phyloP scores from a whole-genome alignment of 1,139 yeast genomes.

The Blastobotrys raffinosifermentans region DNA sequence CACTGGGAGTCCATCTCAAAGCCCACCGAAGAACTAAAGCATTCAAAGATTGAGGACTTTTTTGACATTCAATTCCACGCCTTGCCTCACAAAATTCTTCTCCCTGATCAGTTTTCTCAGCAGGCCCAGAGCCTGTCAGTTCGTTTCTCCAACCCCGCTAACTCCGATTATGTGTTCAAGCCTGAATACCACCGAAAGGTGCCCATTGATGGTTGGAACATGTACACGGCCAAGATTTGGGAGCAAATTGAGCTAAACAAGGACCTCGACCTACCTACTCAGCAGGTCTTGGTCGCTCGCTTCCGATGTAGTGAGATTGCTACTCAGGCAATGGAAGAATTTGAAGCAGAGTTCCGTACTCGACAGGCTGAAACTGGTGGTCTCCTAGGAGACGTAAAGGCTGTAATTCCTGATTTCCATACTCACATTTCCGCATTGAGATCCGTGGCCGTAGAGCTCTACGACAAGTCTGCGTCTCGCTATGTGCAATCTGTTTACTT shows the following conservation, averaged over 20 bases:
- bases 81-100: conserved; percentile 78
- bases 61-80: conserved; percentile 82
- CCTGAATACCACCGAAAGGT: conserved; percentile 74
- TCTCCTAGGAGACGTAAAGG: conserved; percentile 18
- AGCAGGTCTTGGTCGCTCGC: conserved; percentile 88
- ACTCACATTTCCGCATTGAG: conserved; percentile 23
- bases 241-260: conserved; percentile 86
- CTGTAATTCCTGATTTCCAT: conserved; percentile 30
- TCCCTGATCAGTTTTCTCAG: conserved; percentile 61
- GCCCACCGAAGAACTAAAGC: conserved; percentile 45
- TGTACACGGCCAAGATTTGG: conserved; percentile 91
- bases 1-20: conserved; percentile 78
- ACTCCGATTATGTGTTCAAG: conserved; percentile 46
- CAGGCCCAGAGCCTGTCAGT: conserved; percentile 65
- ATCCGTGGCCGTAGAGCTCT: conserved; percentile 42
- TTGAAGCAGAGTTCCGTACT: conserved; percentile 34
- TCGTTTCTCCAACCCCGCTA: conserved; percentile 35
- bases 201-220: conserved; percentile 94
- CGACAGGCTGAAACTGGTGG: conserved; percentile 15
- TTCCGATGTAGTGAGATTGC: conserved; percentile 92
- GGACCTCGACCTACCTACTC: conserved; percentile 93
- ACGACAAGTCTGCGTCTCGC: conserved; percentile 66
- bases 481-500: conserved; percentile 61
- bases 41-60: conserved; percentile 61
- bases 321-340: conserved; percentile 44